These are phyloP conservation scores for Tylopilus sp. DNA, from an alignment of 768 basidiomycete species.

Conservation along the genomic window DNA sequence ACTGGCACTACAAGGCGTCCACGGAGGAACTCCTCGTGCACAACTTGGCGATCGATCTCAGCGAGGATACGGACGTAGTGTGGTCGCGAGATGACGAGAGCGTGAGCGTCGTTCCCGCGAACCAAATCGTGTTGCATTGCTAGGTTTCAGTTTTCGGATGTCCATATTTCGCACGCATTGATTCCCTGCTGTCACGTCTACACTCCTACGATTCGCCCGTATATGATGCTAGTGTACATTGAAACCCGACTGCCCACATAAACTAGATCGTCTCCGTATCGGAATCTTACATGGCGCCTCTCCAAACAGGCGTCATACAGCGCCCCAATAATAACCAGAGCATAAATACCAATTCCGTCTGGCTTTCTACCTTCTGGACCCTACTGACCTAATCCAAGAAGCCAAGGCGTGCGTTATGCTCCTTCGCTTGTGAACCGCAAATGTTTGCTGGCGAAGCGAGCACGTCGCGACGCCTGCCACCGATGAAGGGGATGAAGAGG, in stretches of 20 bases:
- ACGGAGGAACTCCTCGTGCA: conserved; percentile 41
- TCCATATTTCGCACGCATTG: no score
- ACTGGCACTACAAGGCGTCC: conserved; percentile 38
- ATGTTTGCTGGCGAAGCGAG: conserved; percentile 19
- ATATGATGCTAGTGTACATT: background rate
- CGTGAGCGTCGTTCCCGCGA: background rate
- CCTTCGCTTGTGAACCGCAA: conserved; percentile 16
- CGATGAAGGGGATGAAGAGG: conserved; percentile 3
- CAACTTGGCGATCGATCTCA: conserved; percentile 41
- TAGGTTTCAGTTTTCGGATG: background rate
- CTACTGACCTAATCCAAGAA: conserved; percentile 21
- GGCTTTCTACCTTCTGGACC: background rate
- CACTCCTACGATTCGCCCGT: background rate
- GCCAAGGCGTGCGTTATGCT: conserved; percentile 15
- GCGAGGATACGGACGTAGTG: conserved; percentile 30
- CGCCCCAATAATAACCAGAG: background rate
- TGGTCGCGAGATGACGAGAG: conserved; percentile 19
- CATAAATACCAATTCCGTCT: background rate
- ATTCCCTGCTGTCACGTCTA: no score
- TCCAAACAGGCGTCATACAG: background rate
- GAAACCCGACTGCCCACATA: background rate
- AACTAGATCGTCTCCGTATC: background rate
- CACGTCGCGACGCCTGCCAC: conserved; percentile 10
- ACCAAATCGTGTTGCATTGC: background rate
- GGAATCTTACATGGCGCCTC: background rate